These are phyloP conservation scores for Pseudohyphozyma bogoriensis DNA, from an alignment of 768 basidiomycete species.

Conservation along the genomic window DNA sequence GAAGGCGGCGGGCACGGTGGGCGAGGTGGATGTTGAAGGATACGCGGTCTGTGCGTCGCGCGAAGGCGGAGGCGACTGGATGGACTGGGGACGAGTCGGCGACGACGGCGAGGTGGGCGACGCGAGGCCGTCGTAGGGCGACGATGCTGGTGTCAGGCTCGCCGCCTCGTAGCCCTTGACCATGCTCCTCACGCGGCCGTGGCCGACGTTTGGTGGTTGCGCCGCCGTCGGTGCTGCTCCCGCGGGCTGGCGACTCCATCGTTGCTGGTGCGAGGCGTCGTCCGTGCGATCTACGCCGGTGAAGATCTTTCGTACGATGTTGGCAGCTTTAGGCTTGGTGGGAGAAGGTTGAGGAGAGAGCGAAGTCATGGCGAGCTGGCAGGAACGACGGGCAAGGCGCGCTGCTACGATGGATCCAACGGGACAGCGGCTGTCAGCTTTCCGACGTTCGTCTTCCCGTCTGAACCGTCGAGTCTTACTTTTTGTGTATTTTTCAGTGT, in stretches of 20 bases:
- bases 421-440: too few relatives aligned
- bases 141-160: neutral
- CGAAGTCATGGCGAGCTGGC: neutral
- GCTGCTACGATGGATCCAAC: too few relatives aligned
- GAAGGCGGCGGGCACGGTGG: conserved; percentile 18
- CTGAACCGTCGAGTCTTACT: too few relatives aligned
- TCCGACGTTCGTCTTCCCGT: too few relatives aligned
- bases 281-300: neutral
- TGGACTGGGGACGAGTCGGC: neutral
- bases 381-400: too few relatives aligned
- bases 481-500: too few relatives aligned
- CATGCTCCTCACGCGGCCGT: neutral
- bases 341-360: neutral
- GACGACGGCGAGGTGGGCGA: neutral
- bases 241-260: neutral
- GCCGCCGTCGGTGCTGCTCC: neutral
- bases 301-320: neutral
- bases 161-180: conserved; percentile 1
- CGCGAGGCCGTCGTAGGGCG: neutral
- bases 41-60: neutral
- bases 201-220: too few relatives aligned
- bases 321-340: neutral
- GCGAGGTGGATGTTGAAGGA: neutral
- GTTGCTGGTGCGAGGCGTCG: neutral
- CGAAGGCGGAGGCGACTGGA: neutral